Evolutionary conservation across 1,139 yeast species (phyloP), one percentile per base, ranked within the genome.

Genomic region (Scheffersomyces segobiensis): DNA sequence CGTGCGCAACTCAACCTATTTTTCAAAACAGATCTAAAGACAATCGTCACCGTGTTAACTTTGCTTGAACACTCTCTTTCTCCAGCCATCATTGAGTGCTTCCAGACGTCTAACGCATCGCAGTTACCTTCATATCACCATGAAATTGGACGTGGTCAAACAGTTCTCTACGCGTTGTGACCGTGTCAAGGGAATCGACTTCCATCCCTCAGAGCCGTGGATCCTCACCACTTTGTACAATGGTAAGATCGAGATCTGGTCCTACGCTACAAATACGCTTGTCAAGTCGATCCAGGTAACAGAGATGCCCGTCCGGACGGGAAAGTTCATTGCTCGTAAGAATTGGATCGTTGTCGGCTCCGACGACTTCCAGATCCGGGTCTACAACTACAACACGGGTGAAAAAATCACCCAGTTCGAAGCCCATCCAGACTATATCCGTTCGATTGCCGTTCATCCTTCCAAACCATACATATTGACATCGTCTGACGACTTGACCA

Each of bases 121-220:
- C n/a, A 32, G 21, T 32, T 12, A 10, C 42, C 42, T 32, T 14
- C 42, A 14, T 32, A 32, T 32, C 49, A 55, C 24, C 53, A 81
- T 81, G 84, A 80, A 80, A 70, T 78, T 81, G 77, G 84, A 78
- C 75, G 79, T 78, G 59, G 75, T 88, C 82, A 90, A 90, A 79
- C 88, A 87, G 68, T 89, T 91, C 74, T 87, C 90, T 67, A 85
- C 93, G 62, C 89, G 98, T 68, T 89, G 98, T 52, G 98, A 93
- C 74, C 88, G 99, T 74, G 98, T 95, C 72, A 95, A 95, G 77
- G 98, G 98, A 57, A 90, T 95, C 71, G 99, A 95, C 77, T 90
- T 96, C 82, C 99, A 95, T 74, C 99, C 99, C 46, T 82, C 93
- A 22, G 99, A 95, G 74, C 98, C 99, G 57, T 95, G 99, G 98